Evolutionary conservation across 441 rosid species (phyloP).

Genomic region (Aleurites moluccanus): DNA sequence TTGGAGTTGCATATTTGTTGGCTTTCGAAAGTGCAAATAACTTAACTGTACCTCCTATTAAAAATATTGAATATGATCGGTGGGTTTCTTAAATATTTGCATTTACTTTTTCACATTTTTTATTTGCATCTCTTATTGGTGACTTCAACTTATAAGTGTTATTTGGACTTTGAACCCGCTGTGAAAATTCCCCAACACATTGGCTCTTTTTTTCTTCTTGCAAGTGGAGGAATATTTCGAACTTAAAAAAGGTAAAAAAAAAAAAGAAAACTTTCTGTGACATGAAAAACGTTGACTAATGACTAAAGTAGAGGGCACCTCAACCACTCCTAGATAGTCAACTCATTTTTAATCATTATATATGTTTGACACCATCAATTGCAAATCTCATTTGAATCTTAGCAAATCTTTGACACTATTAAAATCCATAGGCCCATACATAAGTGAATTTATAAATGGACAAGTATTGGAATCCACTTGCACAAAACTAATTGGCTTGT

Average conservation of each 20-base stretch:
- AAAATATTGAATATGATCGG: slow-evolving; percentile 94
- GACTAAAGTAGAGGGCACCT: not conserved
- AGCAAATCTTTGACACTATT: too few relatives aligned
- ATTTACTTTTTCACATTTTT: slow-evolving; percentile 1
- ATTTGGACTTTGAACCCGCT: not conserved
- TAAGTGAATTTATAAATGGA: too few relatives aligned
- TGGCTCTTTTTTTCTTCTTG: not conserved
- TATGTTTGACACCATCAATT: too few relatives aligned
- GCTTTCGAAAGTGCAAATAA: slow-evolving; percentile 85
- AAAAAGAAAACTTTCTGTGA: not conserved
- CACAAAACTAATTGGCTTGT: too few relatives aligned
- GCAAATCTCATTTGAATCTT: too few relatives aligned
- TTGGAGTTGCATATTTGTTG: slow-evolving; percentile 86
- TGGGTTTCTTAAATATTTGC: slow-evolving; percentile 20
- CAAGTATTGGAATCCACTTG: too few relatives aligned
- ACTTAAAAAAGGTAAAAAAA: not conserved
- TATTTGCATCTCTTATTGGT: slow-evolving; percentile 9
- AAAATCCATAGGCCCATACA: too few relatives aligned
- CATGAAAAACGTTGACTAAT: not conserved
- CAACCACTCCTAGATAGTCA: not conserved
- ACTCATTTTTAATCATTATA: not conserved
- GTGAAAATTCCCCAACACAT: not conserved
- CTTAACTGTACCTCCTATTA: slow-evolving; percentile 53
- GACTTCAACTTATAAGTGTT: not conserved
- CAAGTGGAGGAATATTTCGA: too few relatives aligned